Evolutionary conservation across 257 asterid genomes (phyloP).

Genomic region (Voacanga thouarsii): DNA sequence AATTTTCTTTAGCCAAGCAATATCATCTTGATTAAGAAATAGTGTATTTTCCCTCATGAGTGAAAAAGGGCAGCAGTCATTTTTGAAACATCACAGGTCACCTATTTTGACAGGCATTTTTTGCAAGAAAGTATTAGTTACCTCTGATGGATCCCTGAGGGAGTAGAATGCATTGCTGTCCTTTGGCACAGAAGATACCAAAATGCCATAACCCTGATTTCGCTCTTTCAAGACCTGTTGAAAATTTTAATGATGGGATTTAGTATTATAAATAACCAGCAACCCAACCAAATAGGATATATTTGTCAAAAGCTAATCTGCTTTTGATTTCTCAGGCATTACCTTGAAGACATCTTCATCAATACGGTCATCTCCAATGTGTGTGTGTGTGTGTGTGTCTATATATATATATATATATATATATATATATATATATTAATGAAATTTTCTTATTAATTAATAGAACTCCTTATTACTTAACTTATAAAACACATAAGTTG

Average conservation of each 20-base stretch:
- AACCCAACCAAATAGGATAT: not conserved
- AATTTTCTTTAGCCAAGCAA: not conserved
- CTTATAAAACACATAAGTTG: no score
- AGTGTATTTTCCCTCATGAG: not conserved
- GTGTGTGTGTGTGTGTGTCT: no score
- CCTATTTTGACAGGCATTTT: not conserved
- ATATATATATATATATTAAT: no score
- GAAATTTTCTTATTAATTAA: no score
- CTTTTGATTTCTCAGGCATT: slow-evolving; percentile 10
- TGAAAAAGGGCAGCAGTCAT: not conserved
- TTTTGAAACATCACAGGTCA: not conserved
- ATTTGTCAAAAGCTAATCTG: not conserved
- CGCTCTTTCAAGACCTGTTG: slow-evolving; percentile 69
- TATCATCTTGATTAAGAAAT: not conserved
- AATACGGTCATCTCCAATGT: slow-evolving; percentile 92
- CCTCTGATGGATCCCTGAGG: slow-evolving; percentile 88
- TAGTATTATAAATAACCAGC: not conserved
- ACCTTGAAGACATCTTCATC: slow-evolving; percentile 99
- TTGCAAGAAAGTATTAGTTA: slow-evolving; percentile 23
- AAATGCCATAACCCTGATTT: slow-evolving; percentile 72
- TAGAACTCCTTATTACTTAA: no score
- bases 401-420: no score
- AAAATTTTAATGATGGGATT: not conserved
- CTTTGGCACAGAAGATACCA: slow-evolving; percentile 81
- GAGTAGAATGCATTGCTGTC: slow-evolving; percentile 88